Evolutionary conservation across 2,329 filamentous ascomycete species (phyloP), one percentile per base, ranked within the genome.

Genomic region (Pseudogymnoascus sp.): DNA sequence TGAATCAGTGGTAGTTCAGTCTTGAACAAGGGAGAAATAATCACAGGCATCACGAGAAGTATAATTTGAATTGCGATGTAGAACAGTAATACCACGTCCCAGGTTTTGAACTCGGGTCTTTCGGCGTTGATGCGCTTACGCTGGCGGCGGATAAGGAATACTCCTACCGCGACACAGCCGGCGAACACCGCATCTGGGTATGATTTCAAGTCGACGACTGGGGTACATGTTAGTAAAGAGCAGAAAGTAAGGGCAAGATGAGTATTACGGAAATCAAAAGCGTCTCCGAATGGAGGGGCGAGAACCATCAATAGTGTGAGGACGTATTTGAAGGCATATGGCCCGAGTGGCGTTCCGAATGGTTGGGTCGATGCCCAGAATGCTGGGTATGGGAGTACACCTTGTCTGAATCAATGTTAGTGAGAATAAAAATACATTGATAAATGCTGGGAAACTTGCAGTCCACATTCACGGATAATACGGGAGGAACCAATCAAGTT

Each of bases 281-380:
- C 85, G 68, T 88, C 84, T 1, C 85, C 84, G 0, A 83, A 82
- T 0, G 85, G 84, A 0, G 83, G 80, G 0, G 80, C 83, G 0
- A 84, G 69, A 36, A 87, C 86, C 80, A 87, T 84, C 49, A 87
- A 67, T 2, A 83, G 69, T 0, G 84, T 87, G 63, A 85, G 70
- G 0, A 67, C 67, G 81, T 82, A 87, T 68, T 84, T 84, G 3
- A 87, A 65, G 2, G 79, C 60, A 64, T 86, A 86, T 0, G 84
- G 84, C 0, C 83, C 84, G 0, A 86, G 67, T 0, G 85, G 84
- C 0, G 85, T 88, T 1, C 84, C 84, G 62, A 87, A 87, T 0
- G 85, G 85, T 62, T 77, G 78, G 0, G 84, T 87, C 0, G 82
- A 84, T 0, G 82, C 84, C 84, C 85, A 88, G 64, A 87, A 83